Conservation (phyloP, 306 rosid species). For the Carpinus fangiana region DNA sequence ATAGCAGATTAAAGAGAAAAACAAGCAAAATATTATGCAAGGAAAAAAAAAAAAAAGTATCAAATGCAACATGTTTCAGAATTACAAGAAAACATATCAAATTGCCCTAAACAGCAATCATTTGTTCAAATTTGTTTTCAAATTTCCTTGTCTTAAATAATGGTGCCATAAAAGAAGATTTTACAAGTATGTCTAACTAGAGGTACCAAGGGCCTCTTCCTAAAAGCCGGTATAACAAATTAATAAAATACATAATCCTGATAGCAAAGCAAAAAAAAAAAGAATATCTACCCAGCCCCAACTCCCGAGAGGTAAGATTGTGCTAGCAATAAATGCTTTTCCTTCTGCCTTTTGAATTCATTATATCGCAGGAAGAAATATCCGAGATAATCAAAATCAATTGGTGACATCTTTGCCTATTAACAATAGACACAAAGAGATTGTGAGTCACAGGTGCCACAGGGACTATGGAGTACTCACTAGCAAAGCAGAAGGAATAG, state of each 20-base stretch:
- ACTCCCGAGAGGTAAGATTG: slow-evolving; percentile 49
- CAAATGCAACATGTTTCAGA: slow-evolving; percentile 5
- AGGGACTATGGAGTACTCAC: slow-evolving; percentile 4
- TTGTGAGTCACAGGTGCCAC: neutral
- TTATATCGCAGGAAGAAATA: slow-evolving; percentile 83
- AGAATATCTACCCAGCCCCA: slow-evolving; percentile 23
- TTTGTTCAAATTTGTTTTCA: slow-evolving; percentile 16
- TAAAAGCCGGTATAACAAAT: slow-evolving; percentile 4
- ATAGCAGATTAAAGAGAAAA: too few species aligned
- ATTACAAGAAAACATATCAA: slow-evolving; percentile 24
- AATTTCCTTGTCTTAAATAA: neutral
- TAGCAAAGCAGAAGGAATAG: slow-evolving; percentile 22
- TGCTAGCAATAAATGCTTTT: slow-evolving; percentile 43
- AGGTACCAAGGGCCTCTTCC: slow-evolving; percentile 24
- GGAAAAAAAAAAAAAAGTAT: neutral
- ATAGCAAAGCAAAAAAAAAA: neutral
- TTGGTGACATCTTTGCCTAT: slow-evolving; percentile 81
- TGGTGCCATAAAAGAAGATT: slow-evolving; percentile 36
- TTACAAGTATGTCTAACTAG: slow-evolving; percentile 27
- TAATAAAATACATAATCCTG: slow-evolving; percentile 13
- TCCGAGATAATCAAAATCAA: slow-evolving; percentile 69
- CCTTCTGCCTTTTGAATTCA: slow-evolving; percentile 72
- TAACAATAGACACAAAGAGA: slow-evolving; percentile 17
- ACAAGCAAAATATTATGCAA: neutral
- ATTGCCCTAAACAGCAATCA: slow-evolving; percentile 16